phyloP scores from a whole-genome alignment of 257 asterid genomes.

The Rehmannia glutinosa region DNA sequence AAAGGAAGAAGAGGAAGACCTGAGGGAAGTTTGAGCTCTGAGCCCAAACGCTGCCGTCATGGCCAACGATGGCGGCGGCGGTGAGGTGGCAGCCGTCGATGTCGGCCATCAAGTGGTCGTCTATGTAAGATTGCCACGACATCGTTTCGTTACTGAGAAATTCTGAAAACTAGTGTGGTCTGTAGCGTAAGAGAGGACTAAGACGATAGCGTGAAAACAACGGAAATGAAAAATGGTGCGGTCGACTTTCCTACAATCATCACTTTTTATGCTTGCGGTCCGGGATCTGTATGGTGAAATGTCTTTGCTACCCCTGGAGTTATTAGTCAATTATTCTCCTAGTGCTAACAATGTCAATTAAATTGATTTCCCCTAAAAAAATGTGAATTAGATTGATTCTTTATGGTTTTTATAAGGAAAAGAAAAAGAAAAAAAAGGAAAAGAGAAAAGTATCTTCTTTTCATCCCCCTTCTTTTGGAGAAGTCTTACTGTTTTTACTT shows the following conservation, averaged over 20 bases:
- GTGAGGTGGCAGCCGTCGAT: slow-evolving; percentile 53
- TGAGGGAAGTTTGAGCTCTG: slow-evolving; percentile 69
- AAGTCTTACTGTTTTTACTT: background rate
- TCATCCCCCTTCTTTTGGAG: too few relatives aligned
- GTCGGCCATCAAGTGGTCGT: slow-evolving; percentile 74
- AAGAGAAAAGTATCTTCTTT: too few relatives aligned
- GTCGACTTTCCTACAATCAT: slow-evolving; percentile 21
- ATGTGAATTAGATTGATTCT: background rate
- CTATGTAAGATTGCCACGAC: slow-evolving; percentile 97
- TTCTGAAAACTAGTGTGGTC: background rate
- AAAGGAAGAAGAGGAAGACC: slow-evolving; percentile 28
- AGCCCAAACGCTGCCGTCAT: slow-evolving; percentile 84
- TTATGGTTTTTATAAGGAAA: background rate
- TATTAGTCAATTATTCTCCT: background rate
- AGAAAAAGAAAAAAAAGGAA: background rate
- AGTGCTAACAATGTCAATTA: background rate
- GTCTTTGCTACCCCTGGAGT: slow-evolving; percentile 17
- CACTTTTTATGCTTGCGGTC: slow-evolving; percentile 34
- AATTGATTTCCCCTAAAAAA: background rate
- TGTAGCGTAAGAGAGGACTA: slow-evolving; percentile 12
- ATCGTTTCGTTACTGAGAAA: slow-evolving; percentile 23
- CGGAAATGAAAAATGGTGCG: slow-evolving; percentile 28
- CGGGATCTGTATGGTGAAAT: background rate
- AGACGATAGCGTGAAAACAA: slow-evolving; percentile 24
- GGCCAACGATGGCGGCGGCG: slow-evolving; percentile 80